Base-by-base conservation (phyloP, 371 early-diverging fungal genomes). In the Neoconidiobolus thromboides region DNA sequence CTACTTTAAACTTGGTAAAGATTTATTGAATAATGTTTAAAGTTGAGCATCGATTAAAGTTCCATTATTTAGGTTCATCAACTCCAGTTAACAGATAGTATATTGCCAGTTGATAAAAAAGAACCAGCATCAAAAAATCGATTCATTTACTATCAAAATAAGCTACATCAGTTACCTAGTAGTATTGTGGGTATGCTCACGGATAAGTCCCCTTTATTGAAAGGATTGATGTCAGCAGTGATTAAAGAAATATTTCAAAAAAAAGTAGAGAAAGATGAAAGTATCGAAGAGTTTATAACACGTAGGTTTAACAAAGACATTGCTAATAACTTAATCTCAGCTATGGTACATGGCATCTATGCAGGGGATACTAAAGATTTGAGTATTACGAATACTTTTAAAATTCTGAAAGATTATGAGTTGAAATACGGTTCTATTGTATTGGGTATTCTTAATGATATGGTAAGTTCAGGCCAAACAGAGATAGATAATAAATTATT, bases 281-380 rank as follows among this genome's bases (percentile, higher is more conserved):
- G 77, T n/a, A 80, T 90, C 44, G 79, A 81, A 67, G 65, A 64
- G 38, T 87, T 94, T 67, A 70, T 87, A 1, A 60, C 71, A 12
- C 74, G 90, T n/a, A 74, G 94, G 3, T 89, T 96, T 64, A 80
- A 84, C n/a, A 59, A 62, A 12, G 64, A 63, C 0, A 66, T 89
- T 1, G 81, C 85, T 48, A 77, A 86, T 59, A 74, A 73, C 50
- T 58, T 96, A 59, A 77, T 92, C 37, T 88, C 91, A 36, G 90
- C 93, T 1, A 69, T 92, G 44, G 77, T 90, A 42, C 93, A 90
- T 63, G 96, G 96, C 0, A 88, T 95, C 49, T 95, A 92, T 71
- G 94, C 93, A 0, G 93, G 92, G 0, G 88, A 95, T 67, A 72
- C 76, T 1, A 78, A 74, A 48, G 65, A 74, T 57, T 75, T 94